Conservation (phyloP, 2,329 filamentous ascomycete genomes). For the Amphichorda felina region DNA sequence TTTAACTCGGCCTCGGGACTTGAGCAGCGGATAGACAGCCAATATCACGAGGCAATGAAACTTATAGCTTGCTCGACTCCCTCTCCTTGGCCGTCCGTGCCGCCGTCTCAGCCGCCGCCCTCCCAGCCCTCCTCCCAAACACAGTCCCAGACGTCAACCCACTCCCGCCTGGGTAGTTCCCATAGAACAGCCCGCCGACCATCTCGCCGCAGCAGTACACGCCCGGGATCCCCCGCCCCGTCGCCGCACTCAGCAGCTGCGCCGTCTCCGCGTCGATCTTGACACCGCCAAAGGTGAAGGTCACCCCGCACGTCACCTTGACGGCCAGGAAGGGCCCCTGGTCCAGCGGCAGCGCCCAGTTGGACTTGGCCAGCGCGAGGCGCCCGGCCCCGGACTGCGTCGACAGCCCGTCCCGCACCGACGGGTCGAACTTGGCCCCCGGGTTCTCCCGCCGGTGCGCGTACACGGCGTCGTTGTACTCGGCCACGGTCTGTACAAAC, state of each 20-base stretch:
- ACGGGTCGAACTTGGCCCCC: conserved; percentile 40
- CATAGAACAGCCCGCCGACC: conserved; percentile 51
- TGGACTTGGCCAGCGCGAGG: conserved; percentile 45
- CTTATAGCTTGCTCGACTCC: neutral
- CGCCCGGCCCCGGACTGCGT: conserved; percentile 36
- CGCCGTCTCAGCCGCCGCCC: conserved; percentile 11
- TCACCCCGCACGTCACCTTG: conserved; percentile 52
- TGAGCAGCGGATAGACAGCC: no score
- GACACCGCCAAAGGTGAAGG: conserved; percentile 57
- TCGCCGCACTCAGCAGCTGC: conserved; percentile 33
- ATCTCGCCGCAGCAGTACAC: conserved; percentile 54
- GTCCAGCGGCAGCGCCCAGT: conserved; percentile 51
- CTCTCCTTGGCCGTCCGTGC: neutral
- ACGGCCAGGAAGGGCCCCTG: conserved; percentile 49
- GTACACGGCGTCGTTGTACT: conserved; percentile 47
- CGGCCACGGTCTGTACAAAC: conserved; percentile 39
- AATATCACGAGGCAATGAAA: no score
- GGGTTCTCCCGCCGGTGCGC: conserved; percentile 31
- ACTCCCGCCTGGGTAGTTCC: conserved; percentile 52
- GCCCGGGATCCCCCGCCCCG: conserved; percentile 34
- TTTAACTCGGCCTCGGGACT: no score
- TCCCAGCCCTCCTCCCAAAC: conserved; percentile 29
- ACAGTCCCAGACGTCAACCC: conserved; percentile 49
- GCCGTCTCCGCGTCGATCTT: conserved; percentile 41
- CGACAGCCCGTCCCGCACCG: conserved; percentile 47